Evolutionary conservation across 176 grass and related monocot species (phyloP).

Genomic region (Zea luxurians): DNA sequence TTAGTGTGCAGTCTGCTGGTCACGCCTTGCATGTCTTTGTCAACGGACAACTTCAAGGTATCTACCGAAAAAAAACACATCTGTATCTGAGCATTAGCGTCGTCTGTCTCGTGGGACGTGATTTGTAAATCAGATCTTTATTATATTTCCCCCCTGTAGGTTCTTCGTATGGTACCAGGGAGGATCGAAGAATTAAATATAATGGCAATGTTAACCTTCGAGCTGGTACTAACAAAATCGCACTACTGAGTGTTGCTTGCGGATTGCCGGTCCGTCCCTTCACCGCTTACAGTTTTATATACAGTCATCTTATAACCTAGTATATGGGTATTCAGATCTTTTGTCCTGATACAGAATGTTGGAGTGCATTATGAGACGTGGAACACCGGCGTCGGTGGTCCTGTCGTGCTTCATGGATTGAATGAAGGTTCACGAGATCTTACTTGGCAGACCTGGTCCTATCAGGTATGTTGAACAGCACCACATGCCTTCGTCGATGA

Average conservation of each 20-base stretch:
- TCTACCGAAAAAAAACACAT: not conserved
- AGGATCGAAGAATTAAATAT: slow-evolving; percentile 83
- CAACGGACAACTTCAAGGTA: slow-evolving; percentile 92
- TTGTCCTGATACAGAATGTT: slow-evolving; percentile 63
- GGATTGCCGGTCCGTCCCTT: slow-evolving; percentile 78
- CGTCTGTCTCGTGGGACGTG: not conserved
- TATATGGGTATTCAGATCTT: slow-evolving; percentile 22
- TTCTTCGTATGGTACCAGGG: slow-evolving; percentile 95
- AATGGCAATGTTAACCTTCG: slow-evolving; percentile 71
- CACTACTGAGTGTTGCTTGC: slow-evolving; percentile 86
- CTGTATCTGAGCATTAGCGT: slow-evolving; percentile 1
- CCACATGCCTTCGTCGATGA: not conserved
- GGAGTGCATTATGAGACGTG: slow-evolving; percentile 95
- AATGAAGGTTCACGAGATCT: slow-evolving; percentile 81
- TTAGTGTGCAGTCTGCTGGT: slow-evolving; percentile 84
- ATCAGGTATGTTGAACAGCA: slow-evolving; percentile 57
- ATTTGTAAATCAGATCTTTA: slow-evolving; percentile 30
- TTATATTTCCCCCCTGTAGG: slow-evolving; percentile 43
- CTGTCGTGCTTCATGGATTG: slow-evolving; percentile 81
- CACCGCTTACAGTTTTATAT: slow-evolving; percentile 6
- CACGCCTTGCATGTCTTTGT: slow-evolving; percentile 85
- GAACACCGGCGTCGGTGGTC: slow-evolving; percentile 91
- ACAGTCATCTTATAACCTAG: slow-evolving; percentile 3
- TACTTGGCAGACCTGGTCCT: slow-evolving; percentile 95
- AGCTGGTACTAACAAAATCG: slow-evolving; percentile 81